Base-by-base conservation (phyloP, 2,329 filamentous ascomycete species). In the Epichloe scottii region DNA sequence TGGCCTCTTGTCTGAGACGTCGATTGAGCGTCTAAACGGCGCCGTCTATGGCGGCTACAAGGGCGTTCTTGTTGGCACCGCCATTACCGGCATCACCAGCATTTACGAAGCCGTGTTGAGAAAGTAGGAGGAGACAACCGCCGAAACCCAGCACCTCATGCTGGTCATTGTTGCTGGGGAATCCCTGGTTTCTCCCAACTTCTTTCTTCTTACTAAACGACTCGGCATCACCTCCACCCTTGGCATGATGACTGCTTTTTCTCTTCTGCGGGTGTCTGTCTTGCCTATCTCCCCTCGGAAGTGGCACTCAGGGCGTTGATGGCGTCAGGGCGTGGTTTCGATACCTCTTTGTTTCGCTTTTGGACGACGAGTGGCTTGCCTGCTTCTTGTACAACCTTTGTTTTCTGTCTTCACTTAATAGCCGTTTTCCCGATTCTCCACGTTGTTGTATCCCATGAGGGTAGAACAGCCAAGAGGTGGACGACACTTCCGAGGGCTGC, bases 61-160 rank as follows among this genome's bases (percentile, higher is more conserved):
- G 59, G 84, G 85, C 37, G 71, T 88, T 46, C 65, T 90, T 46
- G 79, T 84, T 35, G 85, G 84, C 46, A 74, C 82, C 6, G 78
- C 77, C 50, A 80, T 91, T 57, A 84, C 83, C 4, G 77, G 78
- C 21, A 61, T 90, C 30, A 74, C 82, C 46, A 85, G 84, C 56
- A 68, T 93, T 55, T 93, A 90, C 66, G 87, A 91, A 57, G 87
- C 86, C 39, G 81, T 87, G 23, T 68, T 90, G 63, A 83, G 78
- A 69, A 87, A 82, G 65, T 84, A 74, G 61, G 44, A 7, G 15
- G 49, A 7, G 26, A 30, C 26, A 30, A 30, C 2, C 8, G 26
- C 26, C 7, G 26, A 30, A 10, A 30, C 26, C 26, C 41, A 12
- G 7, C 15, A 15, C 5, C 7, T n/a, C 12, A n/a, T n/a, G 38